Evolutionary conservation across 2,329 filamentous ascomycete genomes (phyloP).

Genomic region (Cercospora beticola): DNA sequence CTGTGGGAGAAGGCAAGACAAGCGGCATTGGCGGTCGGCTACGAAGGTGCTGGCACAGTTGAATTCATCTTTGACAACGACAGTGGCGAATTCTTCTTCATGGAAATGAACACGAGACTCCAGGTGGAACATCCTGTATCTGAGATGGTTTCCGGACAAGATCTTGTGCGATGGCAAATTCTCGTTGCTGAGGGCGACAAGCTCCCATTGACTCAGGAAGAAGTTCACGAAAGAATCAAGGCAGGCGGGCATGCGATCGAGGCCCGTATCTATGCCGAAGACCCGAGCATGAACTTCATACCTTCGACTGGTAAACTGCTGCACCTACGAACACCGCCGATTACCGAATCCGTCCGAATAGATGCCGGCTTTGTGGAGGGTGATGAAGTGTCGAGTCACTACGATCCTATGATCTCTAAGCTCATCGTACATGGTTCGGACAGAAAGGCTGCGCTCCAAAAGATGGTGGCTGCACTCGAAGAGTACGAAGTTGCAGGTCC

Average conservation of each 20-base stretch:
- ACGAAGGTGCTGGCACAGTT: conserved; percentile 66
- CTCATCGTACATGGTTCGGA: conserved; percentile 84
- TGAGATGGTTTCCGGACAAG: conserved; percentile 72
- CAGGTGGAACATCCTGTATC: conserved; percentile 98
- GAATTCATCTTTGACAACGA: conserved; percentile 71
- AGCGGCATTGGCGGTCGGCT: conserved; percentile 62
- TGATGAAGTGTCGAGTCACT: conserved; percentile 88
- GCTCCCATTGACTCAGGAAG: conserved; percentile 64
- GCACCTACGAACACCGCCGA: conserved; percentile 72
- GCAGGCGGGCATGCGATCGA: conserved; percentile 85
- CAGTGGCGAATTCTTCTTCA: conserved; percentile 65
- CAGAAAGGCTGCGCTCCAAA: conserved; percentile 77
- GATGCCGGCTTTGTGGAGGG: conserved; percentile 91
- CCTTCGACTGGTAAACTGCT: conserved; percentile 88
- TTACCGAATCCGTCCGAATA: conserved; percentile 74
- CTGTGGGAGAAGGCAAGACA: conserved; percentile 65
- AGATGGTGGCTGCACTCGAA: conserved; percentile 74
- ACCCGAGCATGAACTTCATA: conserved; percentile 86
- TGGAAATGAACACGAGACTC: conserved; percentile 76
- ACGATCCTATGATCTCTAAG: conserved; percentile 99
- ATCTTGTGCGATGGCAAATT: conserved; percentile 94
- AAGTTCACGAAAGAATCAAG: conserved; percentile 68
- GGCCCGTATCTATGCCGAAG: conserved; percentile 94
- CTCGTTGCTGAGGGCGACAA: conserved; percentile 72
- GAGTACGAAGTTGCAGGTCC: conserved; percentile 91